Conservation (phyloP, 2,329 filamentous ascomycete genomes). For the Fusarium compactum region DNA sequence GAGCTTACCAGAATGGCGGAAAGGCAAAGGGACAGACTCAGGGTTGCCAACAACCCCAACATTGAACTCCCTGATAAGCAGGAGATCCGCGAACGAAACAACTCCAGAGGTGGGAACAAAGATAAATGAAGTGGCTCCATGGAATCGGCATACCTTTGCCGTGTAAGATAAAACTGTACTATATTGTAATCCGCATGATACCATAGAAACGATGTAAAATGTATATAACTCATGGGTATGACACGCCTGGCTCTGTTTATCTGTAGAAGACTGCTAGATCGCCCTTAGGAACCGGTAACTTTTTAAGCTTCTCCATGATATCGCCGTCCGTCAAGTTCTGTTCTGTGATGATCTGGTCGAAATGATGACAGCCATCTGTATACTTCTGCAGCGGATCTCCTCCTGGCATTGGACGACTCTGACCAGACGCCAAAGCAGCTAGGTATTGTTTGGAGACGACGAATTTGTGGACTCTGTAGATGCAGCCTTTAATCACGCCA, state of each 20-base stretch:
- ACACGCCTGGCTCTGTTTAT: conserved; percentile 44
- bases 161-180: conserved; percentile 47
- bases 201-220: conserved; percentile 46
- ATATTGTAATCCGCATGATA: conserved; percentile 48
- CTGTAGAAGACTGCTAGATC: conserved; percentile 68
- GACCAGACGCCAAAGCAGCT: conserved; percentile 66
- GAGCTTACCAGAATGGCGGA: conserved; percentile 43
- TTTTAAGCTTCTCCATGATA: conserved; percentile 76
- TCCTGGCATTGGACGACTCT: conserved; percentile 56
- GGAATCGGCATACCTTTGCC: conserved; percentile 5
- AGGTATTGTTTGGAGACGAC: conserved; percentile 77
- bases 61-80: conserved; percentile 56
- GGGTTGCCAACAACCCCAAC: conserved; percentile 56
- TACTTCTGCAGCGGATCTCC: conserved; percentile 72
- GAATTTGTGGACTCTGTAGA: conserved; percentile 94
- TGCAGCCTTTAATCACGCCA: conserved; percentile 92
- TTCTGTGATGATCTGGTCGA: conserved; percentile 87
- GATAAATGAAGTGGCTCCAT: conserved; percentile 4
- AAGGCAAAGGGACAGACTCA: conserved; percentile 41
- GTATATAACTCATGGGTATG: conserved; percentile 28
- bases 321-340: conserved; percentile 76
- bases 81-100: conserved; percentile 48
- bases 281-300: conserved; percentile 63
- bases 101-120: conserved; percentile 18
- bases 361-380: conserved; percentile 79